Evolutionary conservation across 495 filamentous ascomycete species (phyloP).

Genomic region (Rusavskia elegans): DNA sequence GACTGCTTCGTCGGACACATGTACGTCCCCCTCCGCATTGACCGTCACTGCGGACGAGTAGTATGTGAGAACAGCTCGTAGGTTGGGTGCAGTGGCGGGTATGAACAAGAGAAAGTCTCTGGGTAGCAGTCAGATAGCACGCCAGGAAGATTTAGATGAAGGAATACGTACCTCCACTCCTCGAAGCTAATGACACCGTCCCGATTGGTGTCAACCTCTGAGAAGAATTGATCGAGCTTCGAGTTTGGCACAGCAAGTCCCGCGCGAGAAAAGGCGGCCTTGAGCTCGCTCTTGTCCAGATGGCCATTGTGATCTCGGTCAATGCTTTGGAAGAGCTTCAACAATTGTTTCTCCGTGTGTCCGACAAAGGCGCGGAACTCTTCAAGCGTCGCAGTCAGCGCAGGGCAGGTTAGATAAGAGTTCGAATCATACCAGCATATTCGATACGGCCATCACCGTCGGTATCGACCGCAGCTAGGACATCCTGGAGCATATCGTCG

Average conservation of each 20-base stretch:
- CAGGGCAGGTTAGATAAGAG: background rate
- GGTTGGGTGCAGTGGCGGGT: slow-evolving; percentile 51
- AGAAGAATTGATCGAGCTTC: slow-evolving; percentile 72
- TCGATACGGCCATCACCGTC: slow-evolving; percentile 80
- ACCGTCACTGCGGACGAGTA: slow-evolving; percentile 82
- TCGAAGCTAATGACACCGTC: slow-evolving; percentile 81
- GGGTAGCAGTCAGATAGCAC: slow-evolving; percentile 10
- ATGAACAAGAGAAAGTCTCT: slow-evolving; percentile 95
- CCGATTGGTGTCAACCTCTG: slow-evolving; percentile 73
- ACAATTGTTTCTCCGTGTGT: slow-evolving; percentile 67
- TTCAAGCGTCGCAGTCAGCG: slow-evolving; percentile 15
- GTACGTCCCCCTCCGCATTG: slow-evolving; percentile 86
- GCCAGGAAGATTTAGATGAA: background rate
- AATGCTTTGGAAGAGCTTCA: slow-evolving; percentile 68
- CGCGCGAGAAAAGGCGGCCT: slow-evolving; percentile 55
- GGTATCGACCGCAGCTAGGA: slow-evolving; percentile 68
- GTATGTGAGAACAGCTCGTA: slow-evolving; percentile 81
- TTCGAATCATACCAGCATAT: slow-evolving; percentile 50
- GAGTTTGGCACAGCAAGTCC: slow-evolving; percentile 64
- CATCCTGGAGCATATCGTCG: slow-evolving; percentile 63
- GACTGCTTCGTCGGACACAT: slow-evolving; percentile 73
- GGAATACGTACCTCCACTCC: slow-evolving; percentile 75
- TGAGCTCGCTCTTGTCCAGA: slow-evolving; percentile 72
- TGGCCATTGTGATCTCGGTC: slow-evolving; percentile 78
- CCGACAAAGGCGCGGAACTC: slow-evolving; percentile 85